These are phyloP conservation scores for Lactifluus echinatus DNA, from an alignment of 768 basidiomycete species.

Conservation along the genomic window DNA sequence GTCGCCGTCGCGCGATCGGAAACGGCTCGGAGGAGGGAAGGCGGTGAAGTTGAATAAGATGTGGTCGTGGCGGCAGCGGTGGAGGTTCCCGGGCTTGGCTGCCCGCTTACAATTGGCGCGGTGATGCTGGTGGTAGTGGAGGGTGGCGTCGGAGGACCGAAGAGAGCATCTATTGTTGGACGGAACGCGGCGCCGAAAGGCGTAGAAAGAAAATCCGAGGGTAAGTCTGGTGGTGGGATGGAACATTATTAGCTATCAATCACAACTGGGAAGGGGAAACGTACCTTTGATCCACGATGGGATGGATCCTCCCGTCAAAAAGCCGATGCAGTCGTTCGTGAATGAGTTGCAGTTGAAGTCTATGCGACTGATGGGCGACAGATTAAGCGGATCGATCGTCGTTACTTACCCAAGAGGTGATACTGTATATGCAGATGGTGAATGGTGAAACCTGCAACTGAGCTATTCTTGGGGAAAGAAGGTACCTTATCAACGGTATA, in stretches of 20 bases:
- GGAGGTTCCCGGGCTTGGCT: too few relatives aligned
- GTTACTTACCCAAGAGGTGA: constrained; percentile 73
- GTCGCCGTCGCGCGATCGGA: constrained; percentile 37
- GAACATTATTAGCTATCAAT: not conserved
- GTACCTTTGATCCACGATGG: constrained; percentile 76
- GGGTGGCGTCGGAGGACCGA: constrained; percentile 42
- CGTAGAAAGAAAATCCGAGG: constrained; percentile 78
- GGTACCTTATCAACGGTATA: constrained; percentile 87
- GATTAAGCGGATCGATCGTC: too few relatives aligned
- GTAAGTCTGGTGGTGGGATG: constrained; percentile 44
- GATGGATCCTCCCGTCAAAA: constrained; percentile 76
- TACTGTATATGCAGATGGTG: constrained; percentile 42
- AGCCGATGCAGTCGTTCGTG: constrained; percentile 80
- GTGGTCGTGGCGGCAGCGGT: too few relatives aligned
- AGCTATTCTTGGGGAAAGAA: not conserved
- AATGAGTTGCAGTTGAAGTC: constrained; percentile 97
- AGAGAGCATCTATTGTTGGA: constrained; percentile 91
- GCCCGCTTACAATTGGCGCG: too few relatives aligned
- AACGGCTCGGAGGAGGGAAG: constrained; percentile 49
- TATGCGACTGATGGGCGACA: constrained; percentile 25
- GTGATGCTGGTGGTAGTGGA: constrained; percentile 27
- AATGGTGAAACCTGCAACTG: not conserved
- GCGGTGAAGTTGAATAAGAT: too few relatives aligned
- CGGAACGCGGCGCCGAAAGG: constrained; percentile 80
- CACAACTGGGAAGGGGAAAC: constrained; percentile 13